Evolutionary conservation across 768 basidiomycete species (phyloP), one percentile per base, ranked within the genome.

Genomic region (Naganishia vaughanmartiniae): DNA sequence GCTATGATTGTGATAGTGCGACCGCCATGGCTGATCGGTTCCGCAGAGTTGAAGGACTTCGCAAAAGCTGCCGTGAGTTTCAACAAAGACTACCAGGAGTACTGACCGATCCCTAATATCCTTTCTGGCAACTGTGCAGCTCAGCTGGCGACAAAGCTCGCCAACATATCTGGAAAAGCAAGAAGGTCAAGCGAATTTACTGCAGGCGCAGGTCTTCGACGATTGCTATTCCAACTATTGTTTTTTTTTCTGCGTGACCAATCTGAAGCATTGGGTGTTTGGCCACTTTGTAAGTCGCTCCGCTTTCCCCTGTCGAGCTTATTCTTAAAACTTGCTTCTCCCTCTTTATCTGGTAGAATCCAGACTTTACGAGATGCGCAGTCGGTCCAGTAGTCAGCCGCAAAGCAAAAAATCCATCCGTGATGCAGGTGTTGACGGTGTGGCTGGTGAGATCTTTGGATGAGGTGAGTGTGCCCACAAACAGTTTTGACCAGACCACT

Each of bases 191-290:
- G 78, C 78, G 12, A 79, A 78, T 70, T 57, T 81, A 21, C 73
- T 81, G 1, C 80, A 81, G 67, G 73, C 76, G 19, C 76, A 79
- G 66, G 77, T 78, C 9, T 80, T 76, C 66, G 80, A 80, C 67
- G 74, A 73, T 46, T 81, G 80, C 71, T 65, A 77, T 3, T 71
- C 75, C 53, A 81, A 80, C 66, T 73, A 78, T 63, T 77, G 77
- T 39, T 78, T 70, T 67, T 81, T 78, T 72, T 81, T 79, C 66
- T 76, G 72, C 4, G 74, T 81, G 2, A 81, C 79, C 31, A 81
- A 79, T 65, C 57, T 78, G 46, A 78, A 78, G 66, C 73, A 78
- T 39, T 79, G 79, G 79, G 79, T 78, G 0, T 81, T 81, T 72
- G 80, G 80, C 2, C 67, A 66, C 28, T 81, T 81, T 69, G 80